Percentiles rank a stretch among this genome's conserved stretches.
These are phyloP conservation scores for Nicotiana tabacum DNA, from an alignment of 257 asterid genomes.

Conservation along the genomic window DNA sequence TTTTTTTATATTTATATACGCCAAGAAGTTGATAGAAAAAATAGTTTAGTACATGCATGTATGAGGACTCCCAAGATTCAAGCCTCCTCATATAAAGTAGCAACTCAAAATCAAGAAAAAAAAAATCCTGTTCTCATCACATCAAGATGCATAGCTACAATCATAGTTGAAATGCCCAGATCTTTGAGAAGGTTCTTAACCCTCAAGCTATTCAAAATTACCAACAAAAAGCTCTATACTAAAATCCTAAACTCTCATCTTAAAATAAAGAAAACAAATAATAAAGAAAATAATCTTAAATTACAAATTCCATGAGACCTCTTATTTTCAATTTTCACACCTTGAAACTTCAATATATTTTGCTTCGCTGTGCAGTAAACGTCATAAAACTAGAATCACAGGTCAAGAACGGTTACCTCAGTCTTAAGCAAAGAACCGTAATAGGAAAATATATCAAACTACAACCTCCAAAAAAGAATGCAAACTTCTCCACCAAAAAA, in stretches of 20 bases:
- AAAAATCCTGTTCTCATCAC: background rate
- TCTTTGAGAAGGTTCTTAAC: background rate
- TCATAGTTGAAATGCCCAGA: background rate
- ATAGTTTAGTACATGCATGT: background rate
- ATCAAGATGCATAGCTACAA: background rate
- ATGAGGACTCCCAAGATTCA: background rate
- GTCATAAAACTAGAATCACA: background rate
- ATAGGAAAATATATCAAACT: conserved; percentile 1
- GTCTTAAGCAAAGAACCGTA: background rate
- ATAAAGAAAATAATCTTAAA: background rate
- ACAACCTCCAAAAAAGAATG: conserved; percentile 1
- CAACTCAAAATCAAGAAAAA: no score
- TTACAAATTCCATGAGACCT: background rate
- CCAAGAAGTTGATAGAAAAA: background rate
- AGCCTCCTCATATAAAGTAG: no score
- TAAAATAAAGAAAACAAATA: background rate
- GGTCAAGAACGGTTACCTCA: background rate
- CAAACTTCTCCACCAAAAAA: background rate
- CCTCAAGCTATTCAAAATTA: background rate
- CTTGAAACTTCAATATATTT: background rate
- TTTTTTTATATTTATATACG: background rate
- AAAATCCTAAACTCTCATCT: background rate
- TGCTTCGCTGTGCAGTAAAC: background rate
- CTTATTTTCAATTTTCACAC: background rate
- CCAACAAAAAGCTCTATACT: background rate